These are phyloP conservation scores for Lachnellula arida DNA, from an alignment of 2,329 filamentous ascomycete genomes.

Conservation along the genomic window DNA sequence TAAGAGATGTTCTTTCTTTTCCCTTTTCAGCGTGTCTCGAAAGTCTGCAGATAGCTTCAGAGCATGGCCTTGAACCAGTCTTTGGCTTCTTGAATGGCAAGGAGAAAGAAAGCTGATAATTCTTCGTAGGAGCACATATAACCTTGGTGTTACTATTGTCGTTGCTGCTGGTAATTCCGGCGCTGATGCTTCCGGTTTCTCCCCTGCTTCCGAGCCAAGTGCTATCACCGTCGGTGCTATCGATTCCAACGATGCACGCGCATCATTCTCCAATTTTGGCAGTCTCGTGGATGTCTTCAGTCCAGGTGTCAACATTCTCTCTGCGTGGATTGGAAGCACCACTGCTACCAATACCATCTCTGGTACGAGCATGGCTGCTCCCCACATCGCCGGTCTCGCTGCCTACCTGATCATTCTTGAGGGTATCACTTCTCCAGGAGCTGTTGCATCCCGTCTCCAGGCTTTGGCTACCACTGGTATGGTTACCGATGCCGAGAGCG, in stretches of 20 bases:
- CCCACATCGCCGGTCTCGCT: conserved; percentile 63
- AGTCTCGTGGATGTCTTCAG: conserved; percentile 46
- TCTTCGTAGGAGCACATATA: background rate
- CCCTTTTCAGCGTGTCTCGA: no score
- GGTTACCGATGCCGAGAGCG: conserved; percentile 39
- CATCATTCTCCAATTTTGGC: conserved; percentile 49
- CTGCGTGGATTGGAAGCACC: conserved; percentile 41
- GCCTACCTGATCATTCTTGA: conserved; percentile 58
- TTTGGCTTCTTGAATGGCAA: conserved; percentile 25
- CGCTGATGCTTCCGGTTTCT: conserved; percentile 36
- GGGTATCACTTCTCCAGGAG: conserved; percentile 36
- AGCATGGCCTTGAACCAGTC: conserved; percentile 35
- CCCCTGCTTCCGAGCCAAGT: conserved; percentile 44
- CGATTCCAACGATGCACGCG: conserved; percentile 35
- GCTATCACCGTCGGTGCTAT: conserved; percentile 51
- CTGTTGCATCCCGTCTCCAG: conserved; percentile 35
- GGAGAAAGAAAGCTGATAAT: no score
- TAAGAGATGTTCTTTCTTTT: no score
- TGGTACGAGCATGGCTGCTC: conserved; percentile 62
- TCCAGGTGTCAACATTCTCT: conserved; percentile 43
- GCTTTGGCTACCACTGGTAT: conserved; percentile 37
- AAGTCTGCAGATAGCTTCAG: no score
- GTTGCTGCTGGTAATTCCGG: conserved; percentile 51
- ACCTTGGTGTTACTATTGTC: conserved; percentile 44
- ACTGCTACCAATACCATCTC: conserved; percentile 45